Evolutionary conservation across 2,329 filamentous ascomycete genomes (phyloP), one percentile per base, ranked within the genome.

Genomic region (Talaromyces sp.): DNA sequence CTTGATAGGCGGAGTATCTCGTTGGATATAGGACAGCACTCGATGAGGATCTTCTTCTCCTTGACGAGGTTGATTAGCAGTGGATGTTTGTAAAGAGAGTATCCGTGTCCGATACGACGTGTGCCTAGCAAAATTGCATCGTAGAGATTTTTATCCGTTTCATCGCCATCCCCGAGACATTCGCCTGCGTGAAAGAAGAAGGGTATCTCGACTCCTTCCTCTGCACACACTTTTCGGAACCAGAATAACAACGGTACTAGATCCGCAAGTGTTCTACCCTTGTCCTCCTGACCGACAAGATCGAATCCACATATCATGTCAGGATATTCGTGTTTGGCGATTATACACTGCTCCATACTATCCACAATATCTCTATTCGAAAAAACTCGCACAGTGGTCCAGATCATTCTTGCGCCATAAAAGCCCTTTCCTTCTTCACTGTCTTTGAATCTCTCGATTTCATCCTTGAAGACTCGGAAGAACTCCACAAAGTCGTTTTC

Each of bases 161-260:
- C 84, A 70, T 88, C 89, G 31, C 92, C 93, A 67, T 91, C 88
- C 17, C 92, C 92, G 0, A 96, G 86, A 38, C 88, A 92, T 78
- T 97, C 93, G 69, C 93, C 94, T 0, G 94, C 93, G 76, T 97
- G 93, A 81, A 98, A 96, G 82, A 96, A 96, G 81, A 97, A 97
- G 0, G 94, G 94, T 10, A 99, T 88, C 59, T 92, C 87, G 43
- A 97, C 86, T 2, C 86, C 87, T 72, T 92, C 89, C 73, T 91
- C 84, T 0, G 87, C 86, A 75, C 93, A 97, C 71, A 90, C 87
- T 77, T 94, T 93, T 69, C 89, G 89, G 84, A 98, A 97, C 92
- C 92, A 97, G 77, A 97, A 94, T 0, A 98, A 81, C 72, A 96
- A 88, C 0, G 93, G 93, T 0, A 94, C 84, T 3, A 96, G 80